Evolutionary conservation across 192 early-diverging fungal species (phyloP), one percentile per base, ranked within the genome.

Genomic region (Gryganskiella cystojenkinii): DNA sequence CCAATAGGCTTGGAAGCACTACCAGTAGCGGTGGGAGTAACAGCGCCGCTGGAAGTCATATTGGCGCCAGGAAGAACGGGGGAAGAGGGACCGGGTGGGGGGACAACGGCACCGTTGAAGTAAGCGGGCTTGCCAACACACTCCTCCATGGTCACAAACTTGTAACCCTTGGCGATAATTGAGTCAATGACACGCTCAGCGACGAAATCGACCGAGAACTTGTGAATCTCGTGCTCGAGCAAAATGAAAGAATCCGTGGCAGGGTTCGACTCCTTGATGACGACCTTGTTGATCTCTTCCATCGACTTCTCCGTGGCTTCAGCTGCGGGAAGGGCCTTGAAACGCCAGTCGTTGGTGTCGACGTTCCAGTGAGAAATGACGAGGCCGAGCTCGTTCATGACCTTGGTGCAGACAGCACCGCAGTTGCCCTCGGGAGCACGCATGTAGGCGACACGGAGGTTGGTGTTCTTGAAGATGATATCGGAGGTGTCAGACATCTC

Each of bases 351-450:
- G 44, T 82, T 61, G 42, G 81, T 79, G 56, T 82, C 81, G 31
- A 67, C 53, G 50, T 82, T 82, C 81, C 81, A 82, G 56, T 79
- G 64, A 27, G 70, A 64, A 20, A 82, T 52, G 31, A 71, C 56
- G 45, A 73, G 65, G 6, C 70, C 76, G 17, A 82, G 19, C 3
- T 44, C 60, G 24, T 31, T 42, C 76, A 82, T 73, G 30, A 70
- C 58, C 35, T 72, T 73, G 35, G 60, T 67, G 44, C 81, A 82
- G 30, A 19, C 13, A 2, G 27, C 70, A 13, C 22, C 25, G 42
- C 80, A 81, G 54, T 71, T 61, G 43, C 86, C 86, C 73, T 80
- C 88, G 2, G 89, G 89, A n/a, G 89, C 87, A 52, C 91, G 83
- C 60, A 90, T 83, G 70, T 88, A 90, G 0, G 59, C 70, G 33